phyloP scores from a whole-genome alignment of 1,284 basidiomycete species.

The Ustilago xerochloae region DNA sequence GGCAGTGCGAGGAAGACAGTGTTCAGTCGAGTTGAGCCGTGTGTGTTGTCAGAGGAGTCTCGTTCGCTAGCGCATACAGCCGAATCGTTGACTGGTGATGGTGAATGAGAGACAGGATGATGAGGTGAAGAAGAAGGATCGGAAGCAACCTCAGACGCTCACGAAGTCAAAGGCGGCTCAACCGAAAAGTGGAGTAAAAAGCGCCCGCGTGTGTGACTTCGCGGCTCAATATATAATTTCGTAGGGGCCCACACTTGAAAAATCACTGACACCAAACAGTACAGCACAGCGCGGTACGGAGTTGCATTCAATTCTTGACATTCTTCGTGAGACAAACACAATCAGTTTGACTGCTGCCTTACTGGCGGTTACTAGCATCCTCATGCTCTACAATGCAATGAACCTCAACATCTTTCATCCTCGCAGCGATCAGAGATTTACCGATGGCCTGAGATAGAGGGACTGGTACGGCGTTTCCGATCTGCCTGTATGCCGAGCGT shows the following conservation, averaged over 20 bases:
- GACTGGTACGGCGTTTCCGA: conserved; percentile 41
- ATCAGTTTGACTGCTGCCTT: too few relatives aligned
- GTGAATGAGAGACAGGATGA: not conserved
- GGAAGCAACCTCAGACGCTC: conserved; percentile 30
- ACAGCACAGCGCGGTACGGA: not conserved
- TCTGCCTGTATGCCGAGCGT: conserved; percentile 31
- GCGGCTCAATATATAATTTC: not conserved
- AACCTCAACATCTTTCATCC: not conserved
- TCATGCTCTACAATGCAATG: not conserved
- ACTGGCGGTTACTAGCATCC: too few relatives aligned
- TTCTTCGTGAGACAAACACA: too few relatives aligned
- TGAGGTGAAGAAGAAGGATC: conserved; percentile 5
- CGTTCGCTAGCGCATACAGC: not conserved
- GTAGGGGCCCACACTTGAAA: not conserved
- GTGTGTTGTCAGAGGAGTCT: not conserved
- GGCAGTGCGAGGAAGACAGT: not conserved
- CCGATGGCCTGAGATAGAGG: conserved; percentile 26
- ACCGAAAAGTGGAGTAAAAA: conserved; percentile 37
- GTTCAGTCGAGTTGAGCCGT: not conserved
- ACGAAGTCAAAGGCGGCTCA: conserved; percentile 6
- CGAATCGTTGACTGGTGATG: not conserved
- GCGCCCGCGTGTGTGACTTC: too few relatives aligned
- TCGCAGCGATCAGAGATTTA: conserved; percentile 12
- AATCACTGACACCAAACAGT: not conserved
- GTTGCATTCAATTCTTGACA: not conserved